Evolutionary conservation across 2,329 filamentous ascomycete species (phyloP).

Genomic region (Geosmithia flava): DNA sequence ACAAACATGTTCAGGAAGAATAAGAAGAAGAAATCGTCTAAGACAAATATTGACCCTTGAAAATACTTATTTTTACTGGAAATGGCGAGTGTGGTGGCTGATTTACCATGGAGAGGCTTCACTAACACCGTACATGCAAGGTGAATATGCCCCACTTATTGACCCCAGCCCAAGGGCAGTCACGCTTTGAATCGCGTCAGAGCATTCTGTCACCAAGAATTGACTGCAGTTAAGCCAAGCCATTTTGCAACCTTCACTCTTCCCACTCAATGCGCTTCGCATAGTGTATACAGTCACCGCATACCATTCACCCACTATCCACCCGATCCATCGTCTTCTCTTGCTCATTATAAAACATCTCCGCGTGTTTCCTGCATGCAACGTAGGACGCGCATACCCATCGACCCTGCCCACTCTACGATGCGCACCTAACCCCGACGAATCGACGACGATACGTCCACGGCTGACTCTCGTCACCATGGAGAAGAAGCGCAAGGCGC

Average conservation of each 20-base stretch:
- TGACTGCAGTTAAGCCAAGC: too few relatives aligned
- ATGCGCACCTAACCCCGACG: not conserved
- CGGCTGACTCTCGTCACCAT: slow-evolving; percentile 19
- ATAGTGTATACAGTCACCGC: too few relatives aligned
- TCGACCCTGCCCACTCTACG: not conserved
- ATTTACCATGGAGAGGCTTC: not conserved
- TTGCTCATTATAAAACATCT: not conserved
- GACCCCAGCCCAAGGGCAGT: not conserved
- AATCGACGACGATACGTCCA: not conserved
- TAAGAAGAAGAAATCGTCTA: too few relatives aligned
- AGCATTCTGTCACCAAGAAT: not conserved
- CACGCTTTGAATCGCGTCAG: not conserved
- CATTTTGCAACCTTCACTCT: not conserved
- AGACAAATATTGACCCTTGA: too few relatives aligned
- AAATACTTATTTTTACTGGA: too few relatives aligned
- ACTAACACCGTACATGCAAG: not conserved
- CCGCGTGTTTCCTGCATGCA: not conserved
- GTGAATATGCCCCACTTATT: not conserved
- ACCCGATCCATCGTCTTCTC: not conserved
- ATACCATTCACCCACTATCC: not conserved
- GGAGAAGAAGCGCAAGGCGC: slow-evolving; percentile 56
- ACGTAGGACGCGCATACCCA: not conserved
- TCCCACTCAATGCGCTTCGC: not conserved
- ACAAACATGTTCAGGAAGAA: too few relatives aligned
- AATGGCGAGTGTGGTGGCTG: not conserved